Conservation (phyloP, 176 grass and related monocot species). For the Canna indica region DNA sequence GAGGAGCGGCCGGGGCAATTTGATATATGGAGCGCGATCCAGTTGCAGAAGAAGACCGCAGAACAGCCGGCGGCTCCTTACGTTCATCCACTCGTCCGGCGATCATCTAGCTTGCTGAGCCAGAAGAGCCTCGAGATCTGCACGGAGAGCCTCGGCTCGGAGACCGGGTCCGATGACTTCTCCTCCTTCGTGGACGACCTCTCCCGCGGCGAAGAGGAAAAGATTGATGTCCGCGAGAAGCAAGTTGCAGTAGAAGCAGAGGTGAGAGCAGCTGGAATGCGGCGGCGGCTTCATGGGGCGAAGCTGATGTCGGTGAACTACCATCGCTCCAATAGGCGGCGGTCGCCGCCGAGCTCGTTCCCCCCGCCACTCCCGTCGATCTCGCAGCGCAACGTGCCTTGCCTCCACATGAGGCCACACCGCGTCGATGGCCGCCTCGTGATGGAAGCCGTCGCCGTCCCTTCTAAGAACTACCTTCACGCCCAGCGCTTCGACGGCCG, state of each 20-base stretch:
- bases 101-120: constrained; percentile 68
- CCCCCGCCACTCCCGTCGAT: constrained; percentile 75
- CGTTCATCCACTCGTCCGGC: constrained; percentile 41
- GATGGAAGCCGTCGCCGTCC: constrained; percentile 55
- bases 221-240: no score
- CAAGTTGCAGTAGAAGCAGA: not conserved
- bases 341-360: constrained; percentile 28
- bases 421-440: constrained; percentile 68
- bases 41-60: constrained; percentile 21
- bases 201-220: not conserved
- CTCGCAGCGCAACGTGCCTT: constrained; percentile 59
- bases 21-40: constrained; percentile 66
- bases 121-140: constrained; percentile 90
- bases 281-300: not conserved
- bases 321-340: constrained; percentile 34
- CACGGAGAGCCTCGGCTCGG: constrained; percentile 94
- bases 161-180: constrained; percentile 60
- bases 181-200: constrained; percentile 6
- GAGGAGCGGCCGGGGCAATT: constrained; percentile 21
- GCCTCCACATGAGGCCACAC: constrained; percentile 61
- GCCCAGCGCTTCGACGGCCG: constrained; percentile 50
- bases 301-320: constrained; percentile 58
- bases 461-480: constrained; percentile 70
- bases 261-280: not conserved
- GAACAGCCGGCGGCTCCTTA: constrained; percentile 32